Conservation (phyloP, 345 rosid species). For the Physaria fendleri region DNA sequence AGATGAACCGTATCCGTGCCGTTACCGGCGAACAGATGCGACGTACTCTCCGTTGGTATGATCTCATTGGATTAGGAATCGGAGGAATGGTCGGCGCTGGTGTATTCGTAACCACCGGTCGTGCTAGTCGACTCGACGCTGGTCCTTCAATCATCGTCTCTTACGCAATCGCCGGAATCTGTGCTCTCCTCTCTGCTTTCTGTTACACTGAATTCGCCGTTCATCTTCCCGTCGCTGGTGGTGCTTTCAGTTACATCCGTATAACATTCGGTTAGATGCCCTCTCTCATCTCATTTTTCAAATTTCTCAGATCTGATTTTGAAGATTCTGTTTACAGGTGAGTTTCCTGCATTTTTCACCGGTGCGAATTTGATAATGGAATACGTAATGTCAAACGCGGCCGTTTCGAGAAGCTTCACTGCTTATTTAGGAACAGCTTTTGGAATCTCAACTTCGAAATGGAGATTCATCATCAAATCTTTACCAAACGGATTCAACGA, state of each 20-base stretch:
- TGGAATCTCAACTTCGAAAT: constrained; percentile 61
- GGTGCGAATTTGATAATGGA: constrained; percentile 85
- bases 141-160: constrained; percentile 82
- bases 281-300: neutral
- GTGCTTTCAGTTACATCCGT: constrained; percentile 91
- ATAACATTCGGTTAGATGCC: constrained; percentile 62
- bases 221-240: constrained; percentile 96
- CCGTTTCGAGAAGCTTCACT: constrained; percentile 73
- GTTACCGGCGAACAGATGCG: constrained; percentile 66
- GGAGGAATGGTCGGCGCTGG: constrained; percentile 99
- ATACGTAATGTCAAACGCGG: constrained; percentile 93
- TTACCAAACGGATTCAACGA: constrained; percentile 77
- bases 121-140: constrained; percentile 48
- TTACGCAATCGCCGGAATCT: constrained; percentile 92
- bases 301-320: neutral
- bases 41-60: constrained; percentile 71
- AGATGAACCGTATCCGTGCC: constrained; percentile 42
- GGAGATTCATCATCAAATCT: constrained; percentile 50
- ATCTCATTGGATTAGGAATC: constrained; percentile 76
- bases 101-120: constrained; percentile 76
- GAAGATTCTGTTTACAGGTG: constrained; percentile 46
- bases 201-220: constrained; percentile 99
- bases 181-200: constrained; percentile 92
- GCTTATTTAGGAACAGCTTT: constrained; percentile 65
- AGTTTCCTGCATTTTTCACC: constrained; percentile 80